Base-by-base conservation (phyloP, 2,329 filamentous ascomycete genomes). In the Eutypella sp. region DNA sequence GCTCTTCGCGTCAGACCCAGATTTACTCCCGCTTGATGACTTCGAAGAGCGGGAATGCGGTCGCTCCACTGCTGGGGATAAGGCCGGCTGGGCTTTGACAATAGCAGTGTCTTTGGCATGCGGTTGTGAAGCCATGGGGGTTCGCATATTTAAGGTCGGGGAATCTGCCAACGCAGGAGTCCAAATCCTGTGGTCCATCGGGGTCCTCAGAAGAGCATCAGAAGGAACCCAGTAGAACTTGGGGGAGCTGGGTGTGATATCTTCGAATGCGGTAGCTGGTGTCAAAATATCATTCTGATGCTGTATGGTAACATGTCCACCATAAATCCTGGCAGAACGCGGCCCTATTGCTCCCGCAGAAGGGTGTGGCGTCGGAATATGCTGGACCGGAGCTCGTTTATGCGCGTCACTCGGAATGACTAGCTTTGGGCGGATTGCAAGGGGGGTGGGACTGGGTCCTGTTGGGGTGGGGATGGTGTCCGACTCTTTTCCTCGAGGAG, bases 111-210 rank as follows among this genome's bases (percentile, higher is more conserved):
- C 25, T 27, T 20, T 46, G 9, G 16, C 38, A 22, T 44, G 37
- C 43, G 27, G 29, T 40, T 33, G 39, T 20, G 45, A 39, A 38
- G 20, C 29, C 15, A 24, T 5, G 37, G 25, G 38, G 10, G 44
- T 41, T 11, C 20, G 19, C 23, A 44, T 45, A 34, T 34, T 47
- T 10, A 52, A 24, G 11, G 49, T 52, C 10, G 49, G 49, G 19
- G 49, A 52, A 19, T 52, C 49, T 4, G 49, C 49, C 15, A 40
- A 44, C 24, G 49, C 47, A 41, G 42, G 38, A 18, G 44, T 41
- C 36, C 40, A 43, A 20, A 27, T 23, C 23, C 44, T 39, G 36
- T 29, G 24, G 29, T 47, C 38, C 15, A 40, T 42, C 20, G 49
- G 47, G 11, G 39, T 45, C 7, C 18, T 42, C 10, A 49, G 27